Percentiles rank a stretch among this genome's conserved stretches.
Conservation (phyloP, 495 filamentous ascomycete genomes). For the Polyplosphaeria fusca region DNA sequence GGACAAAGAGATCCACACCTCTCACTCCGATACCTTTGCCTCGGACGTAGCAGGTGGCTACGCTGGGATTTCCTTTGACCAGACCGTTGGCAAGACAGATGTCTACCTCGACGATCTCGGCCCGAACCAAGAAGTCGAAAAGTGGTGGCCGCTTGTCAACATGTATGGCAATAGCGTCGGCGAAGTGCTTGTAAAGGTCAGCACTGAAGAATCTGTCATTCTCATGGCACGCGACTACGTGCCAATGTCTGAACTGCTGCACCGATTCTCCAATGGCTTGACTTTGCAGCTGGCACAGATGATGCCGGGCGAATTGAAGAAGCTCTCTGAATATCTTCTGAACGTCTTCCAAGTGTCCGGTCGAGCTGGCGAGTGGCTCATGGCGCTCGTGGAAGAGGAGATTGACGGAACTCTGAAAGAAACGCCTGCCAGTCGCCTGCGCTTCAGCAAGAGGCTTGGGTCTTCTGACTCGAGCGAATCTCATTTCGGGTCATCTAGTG, state of each 20-base stretch:
- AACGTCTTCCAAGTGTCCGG: constrained; percentile 98
- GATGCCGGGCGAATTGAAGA: constrained; percentile 70
- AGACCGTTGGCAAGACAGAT: constrained; percentile 71
- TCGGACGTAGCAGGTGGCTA: constrained; percentile 37
- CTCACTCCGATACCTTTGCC: constrained; percentile 33
- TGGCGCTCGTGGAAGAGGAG: constrained; percentile 89
- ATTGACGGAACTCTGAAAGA: constrained; percentile 91
- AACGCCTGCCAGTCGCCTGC: constrained; percentile 60
- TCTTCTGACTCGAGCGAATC: constrained; percentile 74
- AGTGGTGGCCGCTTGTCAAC: constrained; percentile 84
- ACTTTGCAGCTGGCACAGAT: constrained; percentile 80
- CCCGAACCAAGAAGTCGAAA: constrained; percentile 73
- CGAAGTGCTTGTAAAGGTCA: constrained; percentile 80
- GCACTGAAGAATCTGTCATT: constrained; percentile 82
- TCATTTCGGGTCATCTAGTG: constrained; percentile 40
- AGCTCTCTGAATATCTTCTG: constrained; percentile 80
- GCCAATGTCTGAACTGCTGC: constrained; percentile 77
- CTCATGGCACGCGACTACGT: constrained; percentile 83
- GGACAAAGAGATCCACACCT: constrained; percentile 14
- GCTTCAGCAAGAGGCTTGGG: constrained; percentile 73
- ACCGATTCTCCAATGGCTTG: constrained; percentile 76
- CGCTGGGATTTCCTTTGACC: constrained; percentile 51
- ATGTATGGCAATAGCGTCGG: constrained; percentile 71
- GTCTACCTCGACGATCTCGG: constrained; percentile 81
- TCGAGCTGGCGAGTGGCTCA: constrained; percentile 83